Evolutionary conservation across 192 early-diverging fungal genomes (phyloP).

Genomic region (Podila minutissima): DNA sequence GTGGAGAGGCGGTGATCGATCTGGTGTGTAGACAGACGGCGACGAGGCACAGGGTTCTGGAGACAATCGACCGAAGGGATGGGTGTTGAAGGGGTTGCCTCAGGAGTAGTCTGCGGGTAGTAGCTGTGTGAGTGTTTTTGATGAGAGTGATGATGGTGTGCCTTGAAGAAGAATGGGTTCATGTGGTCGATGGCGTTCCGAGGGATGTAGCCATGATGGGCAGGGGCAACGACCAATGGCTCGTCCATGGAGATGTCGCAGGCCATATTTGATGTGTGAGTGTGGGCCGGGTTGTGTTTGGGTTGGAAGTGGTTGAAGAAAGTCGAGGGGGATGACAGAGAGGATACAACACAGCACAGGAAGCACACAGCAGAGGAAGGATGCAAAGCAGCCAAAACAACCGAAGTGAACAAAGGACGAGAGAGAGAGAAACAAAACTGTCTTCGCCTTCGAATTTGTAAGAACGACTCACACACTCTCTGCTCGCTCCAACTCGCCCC

Average conservation of each 20-base stretch:
- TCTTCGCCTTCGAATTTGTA: too few relatives aligned
- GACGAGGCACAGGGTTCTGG: conserved; percentile 39
- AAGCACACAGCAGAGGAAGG: not conserved
- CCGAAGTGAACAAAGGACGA: too few relatives aligned
- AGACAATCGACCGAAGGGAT: conserved; percentile 7
- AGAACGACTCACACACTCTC: too few relatives aligned
- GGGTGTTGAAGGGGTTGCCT: not conserved
- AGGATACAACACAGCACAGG: not conserved
- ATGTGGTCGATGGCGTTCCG: conserved; percentile 45
- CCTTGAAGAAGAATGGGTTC: conserved; percentile 44
- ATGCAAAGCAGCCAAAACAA: not conserved
- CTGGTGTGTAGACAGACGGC: not conserved
- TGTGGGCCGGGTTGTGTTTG: not conserved
- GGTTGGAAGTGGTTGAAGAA: not conserved
- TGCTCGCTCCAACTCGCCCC: too few relatives aligned
- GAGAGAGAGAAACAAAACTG: too few relatives aligned
- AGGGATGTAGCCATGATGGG: conserved; percentile 19
- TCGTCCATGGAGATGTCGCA: conserved; percentile 32
- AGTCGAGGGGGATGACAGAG: not conserved
- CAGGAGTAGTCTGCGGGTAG: not conserved
- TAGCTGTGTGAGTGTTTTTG: conserved; percentile 12
- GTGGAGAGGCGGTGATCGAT: not conserved
- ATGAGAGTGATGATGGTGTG: not conserved
- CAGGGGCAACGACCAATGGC: conserved; percentile 5
- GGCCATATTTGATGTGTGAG: conserved; percentile 6